Percentiles rank a stretch among this genome's conserved stretches.
These are phyloP conservation scores for Taphrina confusa DNA, from an alignment of 1,139 yeast genomes.

Conservation along the genomic window DNA sequence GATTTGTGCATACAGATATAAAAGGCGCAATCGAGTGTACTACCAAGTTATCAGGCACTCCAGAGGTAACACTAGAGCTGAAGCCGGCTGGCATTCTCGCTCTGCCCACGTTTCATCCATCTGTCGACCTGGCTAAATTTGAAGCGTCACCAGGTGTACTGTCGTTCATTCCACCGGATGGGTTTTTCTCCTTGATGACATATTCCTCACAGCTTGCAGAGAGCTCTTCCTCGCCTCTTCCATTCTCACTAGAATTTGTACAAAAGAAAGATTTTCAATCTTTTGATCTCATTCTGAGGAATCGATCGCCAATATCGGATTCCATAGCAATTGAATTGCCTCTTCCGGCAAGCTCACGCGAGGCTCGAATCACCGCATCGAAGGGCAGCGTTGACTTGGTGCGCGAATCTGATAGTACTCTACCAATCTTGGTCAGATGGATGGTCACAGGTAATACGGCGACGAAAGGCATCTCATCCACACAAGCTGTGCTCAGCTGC, in stretches of 20 bases:
- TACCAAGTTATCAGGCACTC: conserved; percentile 58
- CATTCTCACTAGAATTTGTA: conserved; percentile 22
- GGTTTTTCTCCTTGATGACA: conserved; percentile 60
- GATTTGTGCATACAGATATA: not conserved
- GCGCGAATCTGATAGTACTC: not conserved
- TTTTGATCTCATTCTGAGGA: conserved; percentile 14
- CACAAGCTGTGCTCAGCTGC: not conserved
- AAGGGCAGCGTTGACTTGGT: not conserved
- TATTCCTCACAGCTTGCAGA: conserved; percentile 12
- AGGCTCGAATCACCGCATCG: conserved; percentile 6
- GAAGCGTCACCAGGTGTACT: conserved; percentile 47
- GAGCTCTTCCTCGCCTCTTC: conserved; percentile 16
- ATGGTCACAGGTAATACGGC: not conserved
- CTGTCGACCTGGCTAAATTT: conserved; percentile 51
- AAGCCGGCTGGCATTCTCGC: conserved; percentile 52
- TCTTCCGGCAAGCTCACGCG: conserved; percentile 2
- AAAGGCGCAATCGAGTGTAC: conserved; percentile 13
- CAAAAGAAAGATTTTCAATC: not conserved
- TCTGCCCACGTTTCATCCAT: conserved; percentile 56
- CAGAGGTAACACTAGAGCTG: conserved; percentile 63
- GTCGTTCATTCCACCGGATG: conserved; percentile 87
- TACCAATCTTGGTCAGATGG: conserved; percentile 2
- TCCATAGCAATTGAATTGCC: conserved; percentile 12
- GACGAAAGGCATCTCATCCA: not conserved
- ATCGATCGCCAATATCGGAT: not conserved